Base-by-base conservation (phyloP, 345 rosid species). In the Heritiera littoralis region DNA sequence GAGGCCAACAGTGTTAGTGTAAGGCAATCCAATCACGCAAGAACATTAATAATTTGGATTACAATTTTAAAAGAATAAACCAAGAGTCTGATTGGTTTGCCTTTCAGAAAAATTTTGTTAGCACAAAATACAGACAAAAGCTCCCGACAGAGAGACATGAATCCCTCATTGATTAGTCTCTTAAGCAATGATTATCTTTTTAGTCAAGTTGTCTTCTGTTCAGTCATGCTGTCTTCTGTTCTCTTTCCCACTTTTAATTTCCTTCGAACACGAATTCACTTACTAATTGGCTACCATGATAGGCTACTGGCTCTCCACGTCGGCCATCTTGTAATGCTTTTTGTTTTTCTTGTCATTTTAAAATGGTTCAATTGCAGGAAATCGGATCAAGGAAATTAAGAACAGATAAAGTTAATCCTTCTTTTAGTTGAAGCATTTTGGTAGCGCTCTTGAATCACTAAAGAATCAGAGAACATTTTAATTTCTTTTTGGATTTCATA, bases 61-160 rank as follows among this genome's bases (percentile, higher is more conserved):
- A n/a, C 45, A 18, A 45, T 68, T 18, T 18, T 45, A 45, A 45
- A 68, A 68, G 52, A n/a, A 9, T 15, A 10, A 67, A 11, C 28
- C 52, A 12, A 48, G 38, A 17, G 38, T 20, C 17, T 46, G 8
- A 10, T 66, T 40, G 7, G 1, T 66, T 69, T 49, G 63, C 30
- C 30, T 40, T 40, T 58, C 9, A 45, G 14, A 41, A 73, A 63
- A 20, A 5, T 4, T 41, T 20, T 45, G 56, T 75, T 70, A 54
- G 28, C 28, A 3, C 30, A 7, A 69, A 45, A 73, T 74, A 48
- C 49, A 52, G 45, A 54, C 23, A 41, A 54, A 80, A 61, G 11
- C n/a, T 8, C 49, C 72, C 45, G 66, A 54, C 74, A 64, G 13
- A 35, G 30, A 79, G 43, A 72, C 72, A 61, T 20, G 66, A 48